Conservation (phyloP, 139 green algal genomes). For the Micractinium conductrix region DNA sequence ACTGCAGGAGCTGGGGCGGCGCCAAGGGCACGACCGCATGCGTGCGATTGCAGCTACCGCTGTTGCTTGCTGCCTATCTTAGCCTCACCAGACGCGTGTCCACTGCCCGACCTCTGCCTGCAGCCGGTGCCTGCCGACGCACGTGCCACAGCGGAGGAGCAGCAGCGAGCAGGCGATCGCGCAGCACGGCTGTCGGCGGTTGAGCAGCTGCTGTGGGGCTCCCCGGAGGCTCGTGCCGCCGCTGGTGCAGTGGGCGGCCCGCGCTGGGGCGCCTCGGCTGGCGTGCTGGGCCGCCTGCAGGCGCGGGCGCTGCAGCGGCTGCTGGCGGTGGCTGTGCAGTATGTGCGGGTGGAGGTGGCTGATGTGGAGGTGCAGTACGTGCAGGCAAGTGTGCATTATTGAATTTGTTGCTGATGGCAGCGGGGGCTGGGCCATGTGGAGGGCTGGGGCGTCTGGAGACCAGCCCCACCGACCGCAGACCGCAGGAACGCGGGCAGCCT, state of each 20-base stretch:
- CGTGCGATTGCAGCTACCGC: too few relatives aligned
- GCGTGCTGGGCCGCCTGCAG: slow-evolving; percentile 14
- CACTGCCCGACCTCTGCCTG: background rate
- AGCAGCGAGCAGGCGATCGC: slow-evolving; percentile 16
- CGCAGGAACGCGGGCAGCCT: background rate
- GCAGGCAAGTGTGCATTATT: background rate
- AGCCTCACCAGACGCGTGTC: background rate
- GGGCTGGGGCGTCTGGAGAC: too few relatives aligned
- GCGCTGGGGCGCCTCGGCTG: background rate
- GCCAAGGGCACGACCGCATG: too few relatives aligned
- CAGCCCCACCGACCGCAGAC: too few relatives aligned
- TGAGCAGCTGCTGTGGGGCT: slow-evolving; percentile 62
- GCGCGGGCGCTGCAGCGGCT: slow-evolving; percentile 17
- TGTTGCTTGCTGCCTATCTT: background rate
- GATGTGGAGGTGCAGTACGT: slow-evolving; percentile 34
- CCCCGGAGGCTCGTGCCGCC: background rate
- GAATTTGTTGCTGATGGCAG: too few relatives aligned
- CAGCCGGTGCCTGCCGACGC: slow-evolving; percentile 13
- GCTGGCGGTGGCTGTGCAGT: slow-evolving; percentile 44
- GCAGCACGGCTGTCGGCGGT: slow-evolving; percentile 47
- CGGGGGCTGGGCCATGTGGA: too few relatives aligned
- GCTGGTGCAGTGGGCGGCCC: background rate
- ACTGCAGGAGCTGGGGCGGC: background rate
- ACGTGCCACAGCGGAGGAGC: background rate
- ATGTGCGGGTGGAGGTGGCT: slow-evolving; percentile 43